phyloP scores from a whole-genome alignment of 2,329 filamentous ascomycete genomes.

The Diplodia scrobiculata region DNA sequence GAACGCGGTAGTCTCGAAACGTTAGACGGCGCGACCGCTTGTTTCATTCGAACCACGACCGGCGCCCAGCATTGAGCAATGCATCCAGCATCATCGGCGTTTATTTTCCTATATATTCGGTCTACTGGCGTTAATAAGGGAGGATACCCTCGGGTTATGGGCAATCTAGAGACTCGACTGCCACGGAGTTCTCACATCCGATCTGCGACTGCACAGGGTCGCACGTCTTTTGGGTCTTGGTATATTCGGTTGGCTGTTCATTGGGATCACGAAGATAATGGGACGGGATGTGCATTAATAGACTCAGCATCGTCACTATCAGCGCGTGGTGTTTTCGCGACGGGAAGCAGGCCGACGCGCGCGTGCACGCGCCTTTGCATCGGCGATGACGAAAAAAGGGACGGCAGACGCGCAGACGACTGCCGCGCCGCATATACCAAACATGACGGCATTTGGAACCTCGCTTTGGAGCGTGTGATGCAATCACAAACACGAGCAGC shows the following conservation, averaged over 20 bases:
- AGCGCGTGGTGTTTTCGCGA: conserved; percentile 13
- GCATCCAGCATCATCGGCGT: conserved; percentile 23
- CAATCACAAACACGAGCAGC: neutral
- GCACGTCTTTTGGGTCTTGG: conserved; percentile 1
- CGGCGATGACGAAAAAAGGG: conserved; percentile 15
- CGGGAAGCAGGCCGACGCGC: conserved; percentile 9
- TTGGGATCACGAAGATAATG: conserved; percentile 19
- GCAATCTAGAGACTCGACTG: conserved; percentile 9
- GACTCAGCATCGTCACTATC: neutral
- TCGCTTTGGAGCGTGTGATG: neutral
- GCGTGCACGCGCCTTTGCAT: conserved; percentile 7
- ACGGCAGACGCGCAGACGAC: conserved; percentile 7
- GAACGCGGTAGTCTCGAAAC: conserved; percentile 34
- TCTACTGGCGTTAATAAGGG: conserved; percentile 21
- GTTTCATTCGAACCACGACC: neutral
- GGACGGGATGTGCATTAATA: conserved; percentile 14
- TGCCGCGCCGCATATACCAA: neutral
- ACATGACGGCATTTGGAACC: neutral
- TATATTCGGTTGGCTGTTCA: conserved; percentile 6
- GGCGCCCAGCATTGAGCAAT: neutral
- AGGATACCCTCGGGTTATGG: conserved; percentile 26
- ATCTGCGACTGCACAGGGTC: neutral
- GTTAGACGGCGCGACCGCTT: conserved; percentile 33
- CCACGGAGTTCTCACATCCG: conserved; percentile 12
- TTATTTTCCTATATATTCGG: conserved; percentile 2